phyloP scores from a whole-genome alignment of 257 asterid genomes.

The Gentiana straminea region DNA sequence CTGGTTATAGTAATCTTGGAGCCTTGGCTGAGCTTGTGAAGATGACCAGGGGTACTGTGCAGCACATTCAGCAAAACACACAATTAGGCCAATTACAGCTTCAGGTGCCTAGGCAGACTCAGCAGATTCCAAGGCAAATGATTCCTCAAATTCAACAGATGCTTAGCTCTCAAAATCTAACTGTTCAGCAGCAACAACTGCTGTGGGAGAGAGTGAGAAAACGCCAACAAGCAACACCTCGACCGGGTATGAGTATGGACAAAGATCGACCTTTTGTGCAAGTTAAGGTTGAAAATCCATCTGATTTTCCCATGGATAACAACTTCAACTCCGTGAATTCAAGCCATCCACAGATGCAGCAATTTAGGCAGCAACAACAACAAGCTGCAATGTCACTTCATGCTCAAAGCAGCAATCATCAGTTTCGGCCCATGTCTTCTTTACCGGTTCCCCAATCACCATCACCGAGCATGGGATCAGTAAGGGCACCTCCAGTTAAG shows the following conservation, averaged over 20 bases:
- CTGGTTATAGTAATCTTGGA: constrained; percentile 74
- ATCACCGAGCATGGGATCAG: constrained; percentile 68
- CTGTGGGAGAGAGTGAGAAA: constrained; percentile 77
- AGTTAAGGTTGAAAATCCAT: constrained; percentile 80
- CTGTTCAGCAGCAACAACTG: too few relatives aligned
- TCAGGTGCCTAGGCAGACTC: constrained; percentile 60
- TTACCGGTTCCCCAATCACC: constrained; percentile 74
- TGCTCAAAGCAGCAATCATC: constrained; percentile 63
- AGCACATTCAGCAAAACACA: constrained; percentile 54
- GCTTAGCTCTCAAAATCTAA: constrained; percentile 47
- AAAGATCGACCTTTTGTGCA: constrained; percentile 77
- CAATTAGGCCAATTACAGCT: constrained; percentile 56
- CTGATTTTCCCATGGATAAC: constrained; percentile 63
- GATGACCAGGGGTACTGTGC: constrained; percentile 53
- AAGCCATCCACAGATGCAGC: constrained; percentile 48
- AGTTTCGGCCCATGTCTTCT: constrained; percentile 59
- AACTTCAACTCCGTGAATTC: constrained; percentile 46
- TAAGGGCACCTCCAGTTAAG: constrained; percentile 94
- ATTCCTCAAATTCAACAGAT: constrained; percentile 72
- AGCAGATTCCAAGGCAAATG: constrained; percentile 73
- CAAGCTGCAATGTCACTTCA: constrained; percentile 56
- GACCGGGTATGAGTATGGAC: constrained; percentile 62
- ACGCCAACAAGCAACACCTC: constrained; percentile 58
- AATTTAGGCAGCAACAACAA: constrained; percentile 58
- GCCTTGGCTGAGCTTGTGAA: constrained; percentile 65